phyloP scores from a whole-genome alignment of 116 monocot species.

The Phalaenopsis hybrid region DNA sequence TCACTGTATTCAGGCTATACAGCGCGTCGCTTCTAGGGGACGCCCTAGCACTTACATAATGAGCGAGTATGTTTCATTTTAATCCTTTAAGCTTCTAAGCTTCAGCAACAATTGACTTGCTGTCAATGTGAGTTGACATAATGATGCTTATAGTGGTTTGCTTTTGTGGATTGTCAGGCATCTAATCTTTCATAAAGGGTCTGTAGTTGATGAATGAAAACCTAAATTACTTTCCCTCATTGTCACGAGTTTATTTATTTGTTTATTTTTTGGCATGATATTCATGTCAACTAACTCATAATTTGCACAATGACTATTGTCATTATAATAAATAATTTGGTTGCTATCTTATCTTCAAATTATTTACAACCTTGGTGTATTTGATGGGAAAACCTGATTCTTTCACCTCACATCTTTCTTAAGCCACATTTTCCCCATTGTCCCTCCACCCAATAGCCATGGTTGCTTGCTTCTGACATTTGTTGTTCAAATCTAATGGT shows the following conservation, averaged over 20 bases:
- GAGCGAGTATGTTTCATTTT: neutral
- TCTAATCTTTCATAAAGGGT: neutral
- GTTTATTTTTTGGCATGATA: neutral
- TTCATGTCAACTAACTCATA: neutral
- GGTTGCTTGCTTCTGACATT: neutral
- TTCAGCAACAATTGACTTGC: neutral
- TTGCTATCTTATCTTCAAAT: no score
- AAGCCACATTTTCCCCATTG: neutral
- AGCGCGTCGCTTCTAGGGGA: no score
- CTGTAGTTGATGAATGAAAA: neutral
- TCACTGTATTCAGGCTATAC: no score
- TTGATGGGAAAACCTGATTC: neutral
- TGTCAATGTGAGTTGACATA: neutral
- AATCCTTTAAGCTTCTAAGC: neutral
- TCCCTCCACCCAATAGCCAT: neutral
- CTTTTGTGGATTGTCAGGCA: neutral
- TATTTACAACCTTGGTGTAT: neutral
- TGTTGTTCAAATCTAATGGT: neutral
- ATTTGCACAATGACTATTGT: neutral
- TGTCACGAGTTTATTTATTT: neutral
- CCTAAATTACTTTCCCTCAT: neutral
- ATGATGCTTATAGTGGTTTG: neutral
- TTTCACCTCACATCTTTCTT: neutral
- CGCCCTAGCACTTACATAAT: no score
- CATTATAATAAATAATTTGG: neutral